phyloP scores from a whole-genome alignment of 2,329 filamentous ascomycete species.

The Phialemoniopsis sp. region DNA sequence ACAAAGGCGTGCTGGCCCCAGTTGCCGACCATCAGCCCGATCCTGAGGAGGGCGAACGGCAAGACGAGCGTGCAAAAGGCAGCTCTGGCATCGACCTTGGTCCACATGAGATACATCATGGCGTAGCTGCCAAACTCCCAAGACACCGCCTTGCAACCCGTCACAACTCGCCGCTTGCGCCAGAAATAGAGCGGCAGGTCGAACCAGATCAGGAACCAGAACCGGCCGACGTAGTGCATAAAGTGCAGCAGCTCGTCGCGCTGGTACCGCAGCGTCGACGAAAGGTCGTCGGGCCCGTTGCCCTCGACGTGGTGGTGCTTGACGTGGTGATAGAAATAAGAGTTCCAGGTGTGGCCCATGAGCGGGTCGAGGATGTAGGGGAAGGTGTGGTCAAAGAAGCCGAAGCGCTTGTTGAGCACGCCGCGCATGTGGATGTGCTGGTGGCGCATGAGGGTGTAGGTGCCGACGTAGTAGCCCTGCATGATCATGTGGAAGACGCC shows the following conservation, averaged over 20 bases:
- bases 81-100: conserved; percentile 46
- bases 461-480: conserved; percentile 64
- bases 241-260: conserved; percentile 65
- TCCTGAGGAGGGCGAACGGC: conserved; percentile 60
- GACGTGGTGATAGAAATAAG: conserved; percentile 81
- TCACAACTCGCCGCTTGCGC: conserved; percentile 50
- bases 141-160: conserved; percentile 51
- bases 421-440: conserved; percentile 80
- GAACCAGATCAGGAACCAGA: conserved; percentile 69
- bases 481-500: conserved; percentile 62
- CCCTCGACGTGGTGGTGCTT: conserved; percentile 81
- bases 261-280: conserved; percentile 72
- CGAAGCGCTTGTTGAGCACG: conserved; percentile 52
- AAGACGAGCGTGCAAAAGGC: conserved; percentile 63
- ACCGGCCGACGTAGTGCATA: conserved; percentile 67
- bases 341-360: conserved; percentile 82
- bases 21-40: conserved; percentile 77
- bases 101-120: conserved; percentile 35
- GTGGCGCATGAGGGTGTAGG: conserved; percentile 79
- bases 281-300: conserved; percentile 73
- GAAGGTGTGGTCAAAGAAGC: conserved; percentile 58
- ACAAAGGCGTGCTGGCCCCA: conserved; percentile 84
- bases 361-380: conserved; percentile 72
- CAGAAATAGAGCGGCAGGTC: conserved; percentile 73
- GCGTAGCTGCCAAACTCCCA: conserved; percentile 59